Percentiles rank a stretch among this genome's conserved stretches.
phyloP scores from a whole-genome alignment of 257 asterid species.

The Solanum phureja region DNA sequence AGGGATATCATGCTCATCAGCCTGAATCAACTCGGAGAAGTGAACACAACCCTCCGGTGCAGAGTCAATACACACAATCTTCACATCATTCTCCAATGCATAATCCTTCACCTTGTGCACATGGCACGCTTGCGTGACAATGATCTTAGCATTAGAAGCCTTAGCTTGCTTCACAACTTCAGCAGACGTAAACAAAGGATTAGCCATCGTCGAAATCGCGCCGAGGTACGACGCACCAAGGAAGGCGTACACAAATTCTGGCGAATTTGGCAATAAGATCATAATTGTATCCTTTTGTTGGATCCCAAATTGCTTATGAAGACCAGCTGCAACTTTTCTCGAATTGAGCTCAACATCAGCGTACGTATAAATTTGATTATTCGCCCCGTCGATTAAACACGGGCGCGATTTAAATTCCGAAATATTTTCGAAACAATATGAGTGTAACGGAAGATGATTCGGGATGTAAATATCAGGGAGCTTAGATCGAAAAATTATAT shows the following conservation, averaged over 20 bases:
- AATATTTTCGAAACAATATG: conserved; percentile 70
- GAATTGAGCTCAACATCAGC: conserved; percentile 49
- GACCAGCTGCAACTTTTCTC: conserved; percentile 44
- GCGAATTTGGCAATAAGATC: conserved; percentile 69
- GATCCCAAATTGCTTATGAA: conserved; percentile 42
- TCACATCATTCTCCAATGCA: conserved; percentile 29
- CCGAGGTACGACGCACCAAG: conserved; percentile 77
- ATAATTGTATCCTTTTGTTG: conserved; percentile 61
- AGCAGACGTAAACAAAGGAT: conserved; percentile 57
- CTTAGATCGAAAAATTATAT: conserved; percentile 56
- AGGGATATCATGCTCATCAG: conserved; percentile 42
- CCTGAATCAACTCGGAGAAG: conserved; percentile 38
- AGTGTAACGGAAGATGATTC: conserved; percentile 56
- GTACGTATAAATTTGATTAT: conserved; percentile 41
- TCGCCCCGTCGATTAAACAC: conserved; percentile 60
- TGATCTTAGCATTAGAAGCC: conserved; percentile 54
- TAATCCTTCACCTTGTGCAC: conserved; percentile 43
- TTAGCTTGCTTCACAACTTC: conserved; percentile 66
- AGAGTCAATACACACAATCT: conserved; percentile 35
- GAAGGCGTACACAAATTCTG: conserved; percentile 69
- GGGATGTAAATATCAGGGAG: conserved; percentile 78
- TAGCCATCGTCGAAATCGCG: conserved; percentile 76
- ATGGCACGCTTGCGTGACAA: conserved; percentile 46
- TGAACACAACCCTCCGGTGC: conserved; percentile 36
- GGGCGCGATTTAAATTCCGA: conserved; percentile 29